A percentile compares a stretch with the other conserved stretches of the same genome.
phyloP scores from a whole-genome alignment of 345 rosid genomes.

The Balakata baccata region DNA sequence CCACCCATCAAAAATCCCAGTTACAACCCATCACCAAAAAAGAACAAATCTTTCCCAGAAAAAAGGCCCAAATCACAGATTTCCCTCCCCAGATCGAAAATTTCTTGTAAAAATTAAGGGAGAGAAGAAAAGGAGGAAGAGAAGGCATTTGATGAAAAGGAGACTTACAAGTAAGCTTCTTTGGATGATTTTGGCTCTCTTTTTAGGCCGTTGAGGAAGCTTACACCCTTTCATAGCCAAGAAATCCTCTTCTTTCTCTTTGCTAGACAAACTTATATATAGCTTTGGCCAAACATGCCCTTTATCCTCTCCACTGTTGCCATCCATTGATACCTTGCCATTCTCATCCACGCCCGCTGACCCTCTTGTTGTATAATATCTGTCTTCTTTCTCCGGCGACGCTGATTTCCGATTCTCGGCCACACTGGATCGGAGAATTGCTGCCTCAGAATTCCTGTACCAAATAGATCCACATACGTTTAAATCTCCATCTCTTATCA shows the following conservation, averaged over 20 bases:
- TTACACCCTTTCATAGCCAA: slow-evolving; percentile 80
- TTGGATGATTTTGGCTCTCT: slow-evolving; percentile 65
- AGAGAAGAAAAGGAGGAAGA: neutral
- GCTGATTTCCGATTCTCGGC: slow-evolving; percentile 40
- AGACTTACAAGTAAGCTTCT: slow-evolving; percentile 62
- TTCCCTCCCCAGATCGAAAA: neutral
- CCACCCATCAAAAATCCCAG: slow-evolving; percentile 29
- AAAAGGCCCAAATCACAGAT: neutral
- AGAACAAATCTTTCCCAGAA: neutral
- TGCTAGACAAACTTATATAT: slow-evolving; percentile 52
- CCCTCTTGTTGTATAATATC: slow-evolving; percentile 59
- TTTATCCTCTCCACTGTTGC: slow-evolving; percentile 43
- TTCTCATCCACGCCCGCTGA: slow-evolving; percentile 46
- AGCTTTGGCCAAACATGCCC: slow-evolving; percentile 61
- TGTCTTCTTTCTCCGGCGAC: slow-evolving; percentile 60
- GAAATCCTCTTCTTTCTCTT: slow-evolving; percentile 77
- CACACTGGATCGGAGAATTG: slow-evolving; percentile 30
- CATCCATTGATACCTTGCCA: slow-evolving; percentile 41
- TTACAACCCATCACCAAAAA: neutral
- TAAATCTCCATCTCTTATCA: neutral
- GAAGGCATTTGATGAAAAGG: neutral
- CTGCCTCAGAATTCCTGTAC: slow-evolving; percentile 55
- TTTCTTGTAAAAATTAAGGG: too few relatives aligned
- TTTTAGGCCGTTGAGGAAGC: slow-evolving; percentile 72
- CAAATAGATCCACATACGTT: slow-evolving; percentile 8